Percentiles rank a stretch among this genome's conserved stretches.
Evolutionary conservation across 1,284 basidiomycete species (phyloP).

Genomic region (Cutaneotrichosporon mucoides): DNA sequence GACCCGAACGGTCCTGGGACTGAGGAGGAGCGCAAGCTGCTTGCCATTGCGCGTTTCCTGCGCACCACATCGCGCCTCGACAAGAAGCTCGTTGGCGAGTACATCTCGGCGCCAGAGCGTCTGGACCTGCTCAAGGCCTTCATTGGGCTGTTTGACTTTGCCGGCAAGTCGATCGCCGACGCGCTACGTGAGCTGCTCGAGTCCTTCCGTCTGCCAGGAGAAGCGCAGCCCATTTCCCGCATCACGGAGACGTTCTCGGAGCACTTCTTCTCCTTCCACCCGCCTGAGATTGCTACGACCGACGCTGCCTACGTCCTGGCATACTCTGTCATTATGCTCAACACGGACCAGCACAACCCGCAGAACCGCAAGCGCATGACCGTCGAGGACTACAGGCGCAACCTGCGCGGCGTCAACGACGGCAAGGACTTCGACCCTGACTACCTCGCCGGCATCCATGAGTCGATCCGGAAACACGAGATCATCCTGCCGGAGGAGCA

Average conservation of each 20-base stretch:
- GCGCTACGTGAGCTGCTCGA: slow-evolving; percentile 93
- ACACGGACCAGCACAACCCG: slow-evolving; percentile 97
- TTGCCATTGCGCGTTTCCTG: slow-evolving; percentile 67
- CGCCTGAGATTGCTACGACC: slow-evolving; percentile 81
- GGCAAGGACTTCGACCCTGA: slow-evolving; percentile 77
- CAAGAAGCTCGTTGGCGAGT: slow-evolving; percentile 92
- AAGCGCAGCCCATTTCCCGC: slow-evolving; percentile 87
- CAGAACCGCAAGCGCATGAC: slow-evolving; percentile 96
- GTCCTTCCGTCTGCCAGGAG: slow-evolving; percentile 90
- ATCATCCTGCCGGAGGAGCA: slow-evolving; percentile 99
- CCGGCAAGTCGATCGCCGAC: slow-evolving; percentile 85
- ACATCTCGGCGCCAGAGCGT: slow-evolving; percentile 84
- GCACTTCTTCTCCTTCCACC: slow-evolving; percentile 77
- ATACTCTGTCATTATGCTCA: slow-evolving; percentile 97
- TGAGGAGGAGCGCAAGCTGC: slow-evolving; percentile 40
- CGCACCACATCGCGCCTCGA: slow-evolving; percentile 82
- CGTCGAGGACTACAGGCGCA: slow-evolving; percentile 87
- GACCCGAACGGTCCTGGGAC: slow-evolving; percentile 31
- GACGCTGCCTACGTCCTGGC: slow-evolving; percentile 94
- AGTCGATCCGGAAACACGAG: slow-evolving; percentile 88
- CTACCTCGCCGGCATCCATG: slow-evolving; percentile 83
- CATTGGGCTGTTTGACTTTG: slow-evolving; percentile 85
- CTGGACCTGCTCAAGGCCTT: slow-evolving; percentile 80
- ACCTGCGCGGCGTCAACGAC: slow-evolving; percentile 89
- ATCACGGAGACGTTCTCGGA: slow-evolving; percentile 95